Base-by-base conservation (phyloP, 2,329 filamentous ascomycete species). In the Colletotrichum karsti region DNA sequence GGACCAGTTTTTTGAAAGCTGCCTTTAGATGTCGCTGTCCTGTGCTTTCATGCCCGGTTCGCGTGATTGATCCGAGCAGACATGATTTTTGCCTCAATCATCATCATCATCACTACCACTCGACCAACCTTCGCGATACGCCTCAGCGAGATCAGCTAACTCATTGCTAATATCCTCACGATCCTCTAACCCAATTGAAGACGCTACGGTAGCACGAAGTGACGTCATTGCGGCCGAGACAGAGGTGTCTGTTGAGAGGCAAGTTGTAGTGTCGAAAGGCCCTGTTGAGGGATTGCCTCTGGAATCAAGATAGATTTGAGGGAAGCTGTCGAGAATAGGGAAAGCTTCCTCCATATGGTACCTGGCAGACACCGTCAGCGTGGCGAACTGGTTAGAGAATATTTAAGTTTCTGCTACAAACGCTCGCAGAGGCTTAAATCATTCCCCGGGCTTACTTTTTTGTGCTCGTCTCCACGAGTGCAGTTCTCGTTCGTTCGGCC, bases 51-150 rank as follows among this genome's bases (percentile, higher is more conserved):
- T n/a, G n/a, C n/a, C n/a, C n/a, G n/a, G n/a, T n/a, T n/a, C n/a
- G n/a, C n/a, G 30, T n/a, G 22, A 24, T 28, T 13, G 20, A 39
- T 39, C 37, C 37, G 9, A 39, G 5, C 9, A 28, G 7, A 28
- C 6, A 26, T 50, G 13, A 30, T 6, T 3, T 18, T 18, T 3
- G 3, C 15, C 20, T 58, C 77, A 53, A 56, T 93, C 91, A 65
- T 93, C 90, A 20, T 89, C 91, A 8, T 90, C 86, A 72, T 93
- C 92, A 65, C 89, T 91, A 24, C 90, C 93, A 74, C 92, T 94
- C 12, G 90, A 90, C 93, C 93, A 97, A 2, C 94, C 94, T 69
- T 96, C 93, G 72, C 93, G 90, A 77, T 98, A 98, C 67, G 93
- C 93, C 75, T 97, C 95, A 1, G 92, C 91, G 74, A 98, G 90